A percentile compares a stretch with the other conserved stretches of the same genome.
Evolutionary conservation across 2,329 filamentous ascomycete genomes (phyloP).

Genomic region (Dactylellina cionopaga): DNA sequence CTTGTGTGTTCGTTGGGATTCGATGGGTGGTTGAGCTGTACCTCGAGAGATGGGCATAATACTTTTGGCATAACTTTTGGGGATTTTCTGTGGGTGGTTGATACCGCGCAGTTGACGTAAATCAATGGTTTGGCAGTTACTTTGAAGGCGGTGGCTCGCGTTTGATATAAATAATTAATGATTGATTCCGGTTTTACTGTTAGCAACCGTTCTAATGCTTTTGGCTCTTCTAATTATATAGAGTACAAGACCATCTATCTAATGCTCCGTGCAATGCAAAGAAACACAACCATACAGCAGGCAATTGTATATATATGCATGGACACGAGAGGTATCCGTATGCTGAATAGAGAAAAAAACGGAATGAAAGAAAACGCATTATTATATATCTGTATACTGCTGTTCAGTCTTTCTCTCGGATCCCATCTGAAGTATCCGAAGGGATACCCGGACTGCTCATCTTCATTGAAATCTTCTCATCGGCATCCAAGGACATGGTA

Average conservation of each 20-base stretch:
- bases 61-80: conserved; percentile 10
- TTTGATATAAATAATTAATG: not conserved
- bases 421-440: not conserved
- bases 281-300: not conserved
- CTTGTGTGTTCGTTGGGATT: not conserved
- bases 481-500: conserved; percentile 9
- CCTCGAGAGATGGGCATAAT: not conserved
- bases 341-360: not conserved
- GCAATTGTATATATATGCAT: not conserved
- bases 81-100: not conserved
- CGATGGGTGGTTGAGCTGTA: not conserved
- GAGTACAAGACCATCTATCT: not conserved
- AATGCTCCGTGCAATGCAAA: conserved; percentile 17
- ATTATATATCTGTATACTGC: not conserved
- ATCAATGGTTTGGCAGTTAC: not conserved
- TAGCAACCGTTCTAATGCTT: not conserved
- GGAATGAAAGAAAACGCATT: not conserved
- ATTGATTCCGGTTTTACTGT: no score
- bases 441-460: not conserved
- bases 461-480: conserved; percentile 29
- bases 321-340: not conserved
- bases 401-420: not conserved
- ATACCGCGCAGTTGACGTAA: not conserved
- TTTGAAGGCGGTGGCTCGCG: conserved; percentile 6
- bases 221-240: not conserved